Conservation (phyloP, 2,329 filamentous ascomycete genomes). For the Pyrenochaeta sp. region DNA sequence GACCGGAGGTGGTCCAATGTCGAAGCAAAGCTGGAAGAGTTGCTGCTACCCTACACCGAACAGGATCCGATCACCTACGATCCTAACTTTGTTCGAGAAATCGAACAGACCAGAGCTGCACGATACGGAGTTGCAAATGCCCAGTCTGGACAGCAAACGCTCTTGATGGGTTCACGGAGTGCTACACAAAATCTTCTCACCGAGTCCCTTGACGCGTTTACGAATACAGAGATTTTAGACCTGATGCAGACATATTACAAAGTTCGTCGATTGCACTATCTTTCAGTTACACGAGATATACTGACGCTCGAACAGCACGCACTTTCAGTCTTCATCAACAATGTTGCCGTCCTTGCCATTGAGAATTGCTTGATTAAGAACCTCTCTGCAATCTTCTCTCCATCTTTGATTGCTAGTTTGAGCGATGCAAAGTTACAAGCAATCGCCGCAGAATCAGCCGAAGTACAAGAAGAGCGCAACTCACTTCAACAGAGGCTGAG, state of each 20-base stretch:
- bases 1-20: conserved; percentile 16
- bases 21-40: conserved; percentile 30
- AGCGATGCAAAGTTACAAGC: conserved; percentile 25
- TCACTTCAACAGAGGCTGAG: conserved; percentile 20
- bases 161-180: not conserved
- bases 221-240: conserved; percentile 35
- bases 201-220: conserved; percentile 31
- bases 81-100: conserved; percentile 25
- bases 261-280: conserved; percentile 6
- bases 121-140: too few species aligned
- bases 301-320: conserved; percentile 25
- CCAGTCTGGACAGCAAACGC: not conserved
- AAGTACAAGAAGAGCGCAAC: conserved; percentile 20
- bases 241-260: conserved; percentile 39
- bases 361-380: conserved; percentile 35
- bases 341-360: conserved; percentile 34
- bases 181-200: conserved; percentile 20
- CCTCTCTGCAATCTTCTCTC: conserved; percentile 29
- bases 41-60: conserved; percentile 28
- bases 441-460: conserved; percentile 39
- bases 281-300: not conserved
- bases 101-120: conserved; percentile 21
- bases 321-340: conserved; percentile 36
- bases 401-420: conserved; percentile 26
- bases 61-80: conserved; percentile 34